phyloP scores from a whole-genome alignment of 1,284 basidiomycete species.

The Trametes polyzona region DNA sequence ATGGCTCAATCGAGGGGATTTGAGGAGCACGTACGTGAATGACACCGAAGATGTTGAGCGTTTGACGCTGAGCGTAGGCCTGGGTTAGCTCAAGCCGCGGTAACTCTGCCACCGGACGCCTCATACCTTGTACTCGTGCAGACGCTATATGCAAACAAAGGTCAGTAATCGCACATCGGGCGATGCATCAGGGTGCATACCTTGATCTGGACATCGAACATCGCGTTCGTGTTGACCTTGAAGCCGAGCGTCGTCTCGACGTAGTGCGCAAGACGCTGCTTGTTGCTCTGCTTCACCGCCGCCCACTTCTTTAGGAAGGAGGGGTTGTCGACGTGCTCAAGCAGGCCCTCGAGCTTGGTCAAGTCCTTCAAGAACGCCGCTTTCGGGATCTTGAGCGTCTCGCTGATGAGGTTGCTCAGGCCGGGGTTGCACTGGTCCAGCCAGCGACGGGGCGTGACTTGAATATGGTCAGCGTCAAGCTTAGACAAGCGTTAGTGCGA shows the following conservation, averaged over 20 bases:
- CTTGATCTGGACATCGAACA: constrained; percentile 95
- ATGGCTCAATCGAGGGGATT: constrained; percentile 23
- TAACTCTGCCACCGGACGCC: neutral
- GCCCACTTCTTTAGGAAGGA: constrained; percentile 81
- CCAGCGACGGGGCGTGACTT: constrained; percentile 87
- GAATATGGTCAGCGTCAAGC: neutral
- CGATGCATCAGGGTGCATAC: constrained; percentile 40
- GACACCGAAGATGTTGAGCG: constrained; percentile 83
- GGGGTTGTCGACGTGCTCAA: constrained; percentile 70
- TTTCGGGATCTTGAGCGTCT: constrained; percentile 78
- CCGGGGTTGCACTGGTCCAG: constrained; percentile 91
- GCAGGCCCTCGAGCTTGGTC: constrained; percentile 67
- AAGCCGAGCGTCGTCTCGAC: constrained; percentile 78
- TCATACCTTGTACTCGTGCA: constrained; percentile 85
- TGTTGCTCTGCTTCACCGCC: constrained; percentile 85
- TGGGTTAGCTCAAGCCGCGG: constrained; percentile 6
- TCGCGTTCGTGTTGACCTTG: constrained; percentile 75
- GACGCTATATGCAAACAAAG: constrained; percentile 48
- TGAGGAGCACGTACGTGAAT: constrained; percentile 60
- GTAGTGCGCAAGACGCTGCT: constrained; percentile 80
- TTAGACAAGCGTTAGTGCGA: neutral
- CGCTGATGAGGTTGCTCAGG: constrained; percentile 81
- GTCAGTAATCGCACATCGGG: constrained; percentile 4
- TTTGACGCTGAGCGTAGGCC: constrained; percentile 69
- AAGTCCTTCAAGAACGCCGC: constrained; percentile 82